Base-by-base conservation (phyloP, 2,329 filamentous ascomycete species). In the Ascocoryne sarcoides region DNA sequence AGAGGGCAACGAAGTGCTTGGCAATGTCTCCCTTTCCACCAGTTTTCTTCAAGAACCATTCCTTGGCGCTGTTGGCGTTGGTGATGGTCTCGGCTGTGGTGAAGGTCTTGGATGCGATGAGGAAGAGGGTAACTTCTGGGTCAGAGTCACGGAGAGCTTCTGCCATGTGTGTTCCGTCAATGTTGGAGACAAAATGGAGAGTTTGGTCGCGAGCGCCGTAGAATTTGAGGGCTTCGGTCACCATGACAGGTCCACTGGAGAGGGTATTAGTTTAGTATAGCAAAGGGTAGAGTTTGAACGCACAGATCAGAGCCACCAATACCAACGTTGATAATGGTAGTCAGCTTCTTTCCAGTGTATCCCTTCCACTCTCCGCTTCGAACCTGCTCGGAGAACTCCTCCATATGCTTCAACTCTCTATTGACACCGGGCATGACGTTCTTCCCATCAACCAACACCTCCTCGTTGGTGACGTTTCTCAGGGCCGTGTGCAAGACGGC, bases 101-200 rank as follows among this genome's bases (percentile, higher is more conserved):
- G 68, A 98, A 98, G 49, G 92, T 98, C 82, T 98, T 98, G 66
- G 90, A 96, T 42, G 92, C 92, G 55, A 98, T 79, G 55, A 98
- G 76, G 82, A 98, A 96, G 50, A 98, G 83, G n/a, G 92, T 95
- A 35, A 90, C 95, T 71, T 98, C 92, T 36, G 90, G 90, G 64
- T 98, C 80, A 7, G 90, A 94, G 57, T 80, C 68, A 61, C 79
- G 82, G 46, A 96, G 77, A 37, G 92, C 89, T 70, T 98, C 92
- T 35, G 88, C 85, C 63, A 96, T 87, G 71, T 98, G 92, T 40
- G 92, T 98, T 53, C 92, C 92, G 62, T 98, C 92, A 61, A 98
- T 96, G 76, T 98, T 98, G 70, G 90, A 96, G 54, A 98, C 92
- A 59, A 98, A 98, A 75, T 96, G 90, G 33, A 96, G 76, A 50